Percentiles rank a stretch among this genome's conserved stretches.
Evolutionary conservation across 768 basidiomycete genomes (phyloP).

Genomic region (Serendipita vermifera): DNA sequence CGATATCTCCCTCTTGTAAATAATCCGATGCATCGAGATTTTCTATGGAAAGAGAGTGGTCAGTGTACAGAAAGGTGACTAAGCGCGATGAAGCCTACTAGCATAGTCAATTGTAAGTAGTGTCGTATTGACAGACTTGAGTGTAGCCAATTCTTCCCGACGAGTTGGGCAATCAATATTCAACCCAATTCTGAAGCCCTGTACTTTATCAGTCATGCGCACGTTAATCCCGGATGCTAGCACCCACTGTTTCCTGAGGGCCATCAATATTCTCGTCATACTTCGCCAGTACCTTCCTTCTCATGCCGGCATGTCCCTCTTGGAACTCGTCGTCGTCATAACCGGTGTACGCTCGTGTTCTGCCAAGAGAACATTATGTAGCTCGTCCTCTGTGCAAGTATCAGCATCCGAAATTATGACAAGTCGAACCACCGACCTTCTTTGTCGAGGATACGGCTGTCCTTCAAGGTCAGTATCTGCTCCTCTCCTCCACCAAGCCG

Average conservation of each 20-base stretch:
- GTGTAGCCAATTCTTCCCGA: slow-evolving; percentile 34
- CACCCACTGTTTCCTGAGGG: slow-evolving; percentile 48
- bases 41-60: slow-evolving; percentile 40
- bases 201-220: slow-evolving; percentile 9
- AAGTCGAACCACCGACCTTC: slow-evolving; percentile 65
- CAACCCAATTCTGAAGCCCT: slow-evolving; percentile 85
- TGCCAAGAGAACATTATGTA: slow-evolving; percentile 91
- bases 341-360: slow-evolving; percentile 81
- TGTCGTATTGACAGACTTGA: slow-evolving; percentile 65
- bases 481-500: slow-evolving; percentile 83
- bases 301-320: slow-evolving; percentile 61
- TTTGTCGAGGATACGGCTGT: slow-evolving; percentile 85
- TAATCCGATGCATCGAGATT: slow-evolving; percentile 82
- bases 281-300: slow-evolving; percentile 72
- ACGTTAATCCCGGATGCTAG: slow-evolving; percentile 9
- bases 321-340: slow-evolving; percentile 94
- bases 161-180: slow-evolving; percentile 31
- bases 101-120: slow-evolving; percentile 78
- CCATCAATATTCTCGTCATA: slow-evolving; percentile 88
- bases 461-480: slow-evolving; percentile 92
- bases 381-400: slow-evolving; percentile 69
- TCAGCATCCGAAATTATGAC: neutral
- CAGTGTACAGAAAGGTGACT: slow-evolving; percentile 16
- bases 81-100: slow-evolving; percentile 46
- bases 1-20: slow-evolving; percentile 76